These are phyloP conservation scores for Xylaria sp. DNA, from an alignment of 2,329 filamentous ascomycete species.

Conservation along the genomic window DNA sequence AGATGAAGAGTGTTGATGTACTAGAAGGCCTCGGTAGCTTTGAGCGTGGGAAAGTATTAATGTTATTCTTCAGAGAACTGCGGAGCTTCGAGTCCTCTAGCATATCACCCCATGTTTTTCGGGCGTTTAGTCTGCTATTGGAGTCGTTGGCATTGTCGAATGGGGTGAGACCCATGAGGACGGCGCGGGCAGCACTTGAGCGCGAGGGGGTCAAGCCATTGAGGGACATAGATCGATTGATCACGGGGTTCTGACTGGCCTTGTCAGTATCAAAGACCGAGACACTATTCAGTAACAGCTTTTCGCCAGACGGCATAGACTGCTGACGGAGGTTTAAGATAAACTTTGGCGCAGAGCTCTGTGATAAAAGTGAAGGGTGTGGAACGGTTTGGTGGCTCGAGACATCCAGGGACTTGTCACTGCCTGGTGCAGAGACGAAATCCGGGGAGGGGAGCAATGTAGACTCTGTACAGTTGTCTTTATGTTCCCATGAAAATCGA, in stretches of 20 bases:
- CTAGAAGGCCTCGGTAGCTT: slow-evolving; percentile 46
- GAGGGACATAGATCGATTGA: slow-evolving; percentile 38
- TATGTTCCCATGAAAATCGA: slow-evolving; percentile 17
- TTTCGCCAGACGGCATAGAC: slow-evolving; percentile 23
- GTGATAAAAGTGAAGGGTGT: slow-evolving; percentile 19
- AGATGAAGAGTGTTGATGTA: slow-evolving; percentile 45
- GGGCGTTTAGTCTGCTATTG: slow-evolving; percentile 17
- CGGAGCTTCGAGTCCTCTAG: slow-evolving; percentile 37
- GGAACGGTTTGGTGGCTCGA: slow-evolving; percentile 10
- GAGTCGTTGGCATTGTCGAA: slow-evolving; percentile 2
- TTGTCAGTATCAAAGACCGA: slow-evolving; percentile 41
- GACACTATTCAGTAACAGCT: slow-evolving; percentile 36
- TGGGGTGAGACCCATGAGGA: slow-evolving; percentile 24
- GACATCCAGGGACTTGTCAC: slow-evolving; percentile 5
- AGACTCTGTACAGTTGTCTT: slow-evolving; percentile 33
- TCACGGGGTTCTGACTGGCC: slow-evolving; percentile 16
- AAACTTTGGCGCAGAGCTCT: slow-evolving; percentile 30
- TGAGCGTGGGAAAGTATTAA: slow-evolving; percentile 32
- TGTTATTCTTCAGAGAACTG: slow-evolving; percentile 14
- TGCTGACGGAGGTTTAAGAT: slow-evolving; percentile 36
- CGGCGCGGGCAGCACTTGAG: slow-evolving; percentile 29
- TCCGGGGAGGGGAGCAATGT: slow-evolving; percentile 42
- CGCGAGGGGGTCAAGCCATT: slow-evolving; percentile 35
- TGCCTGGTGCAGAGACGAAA: slow-evolving; percentile 34
- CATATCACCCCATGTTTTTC: slow-evolving; percentile 47